phyloP scores from a whole-genome alignment of 2,329 filamentous ascomycete species.

The Penicillium sp. region DNA sequence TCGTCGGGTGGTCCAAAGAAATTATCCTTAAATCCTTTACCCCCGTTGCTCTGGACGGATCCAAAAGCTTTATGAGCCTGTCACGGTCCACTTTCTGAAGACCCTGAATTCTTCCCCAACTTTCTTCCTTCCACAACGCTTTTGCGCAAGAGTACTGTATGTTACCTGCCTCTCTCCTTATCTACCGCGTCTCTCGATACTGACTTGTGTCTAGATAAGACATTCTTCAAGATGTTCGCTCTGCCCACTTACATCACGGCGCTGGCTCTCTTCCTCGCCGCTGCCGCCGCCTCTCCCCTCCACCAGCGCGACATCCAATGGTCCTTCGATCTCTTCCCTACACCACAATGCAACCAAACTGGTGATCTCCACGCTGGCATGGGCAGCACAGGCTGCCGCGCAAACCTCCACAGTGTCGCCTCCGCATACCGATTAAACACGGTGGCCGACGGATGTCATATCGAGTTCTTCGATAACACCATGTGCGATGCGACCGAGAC shows the following conservation, averaged over 20 bases:
- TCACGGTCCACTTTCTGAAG: neutral
- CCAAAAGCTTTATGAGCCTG: neutral
- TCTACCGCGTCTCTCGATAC: neutral
- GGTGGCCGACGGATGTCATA: slow-evolving; percentile 18
- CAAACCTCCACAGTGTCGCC: slow-evolving; percentile 19
- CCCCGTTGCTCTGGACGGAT: neutral
- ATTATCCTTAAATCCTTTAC: neutral
- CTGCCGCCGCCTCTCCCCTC: slow-evolving; percentile 19
- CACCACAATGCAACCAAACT: slow-evolving; percentile 14
- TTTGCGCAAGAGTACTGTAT: neutral
- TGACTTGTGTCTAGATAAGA: neutral
- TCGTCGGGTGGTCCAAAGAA: slow-evolving; percentile 1
- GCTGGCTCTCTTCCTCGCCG: slow-evolving; percentile 7
- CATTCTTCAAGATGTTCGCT: slow-evolving; percentile 5
- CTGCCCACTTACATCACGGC: slow-evolving; percentile 7
- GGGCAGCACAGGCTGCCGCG: slow-evolving; percentile 26
- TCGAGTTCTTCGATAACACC: slow-evolving; percentile 26
- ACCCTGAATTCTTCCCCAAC: neutral
- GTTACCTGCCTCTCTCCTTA: neutral
- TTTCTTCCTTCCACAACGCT: neutral
- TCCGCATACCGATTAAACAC: slow-evolving; percentile 20
- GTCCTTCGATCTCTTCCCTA: slow-evolving; percentile 24
- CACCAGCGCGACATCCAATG: slow-evolving; percentile 18
- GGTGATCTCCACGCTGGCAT: slow-evolving; percentile 16
- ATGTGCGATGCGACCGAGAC: slow-evolving; percentile 24